A percentile compares a stretch with the other conserved stretches of the same genome.
These are phyloP conservation scores for Vigna unguiculata DNA, from an alignment of 306 rosid genomes.

Conservation along the genomic window DNA sequence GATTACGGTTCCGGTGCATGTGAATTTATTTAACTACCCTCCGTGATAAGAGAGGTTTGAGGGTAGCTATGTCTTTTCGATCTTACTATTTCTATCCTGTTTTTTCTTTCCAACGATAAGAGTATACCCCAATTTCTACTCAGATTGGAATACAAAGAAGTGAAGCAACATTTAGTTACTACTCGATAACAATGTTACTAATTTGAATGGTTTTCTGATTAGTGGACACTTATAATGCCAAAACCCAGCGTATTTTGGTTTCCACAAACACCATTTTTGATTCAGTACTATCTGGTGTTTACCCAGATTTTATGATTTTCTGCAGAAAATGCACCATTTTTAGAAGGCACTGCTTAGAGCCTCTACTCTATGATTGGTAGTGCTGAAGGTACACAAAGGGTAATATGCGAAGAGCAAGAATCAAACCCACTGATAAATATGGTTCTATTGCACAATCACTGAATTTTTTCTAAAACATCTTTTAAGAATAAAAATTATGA, in stretches of 20 bases:
- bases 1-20: neutral
- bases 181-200: no score
- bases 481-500: no score
- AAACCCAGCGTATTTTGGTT: conserved; percentile 40
- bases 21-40: conserved; percentile 1
- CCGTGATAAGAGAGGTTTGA: neutral
- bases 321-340: conserved; percentile 49
- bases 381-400: no score
- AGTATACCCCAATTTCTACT: neutral
- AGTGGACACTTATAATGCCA: conserved; percentile 4
- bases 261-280: conserved; percentile 42
- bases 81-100: neutral
- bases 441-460: no score
- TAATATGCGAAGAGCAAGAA: no score
- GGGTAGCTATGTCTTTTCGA: neutral
- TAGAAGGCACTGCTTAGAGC: no score
- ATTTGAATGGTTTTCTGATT: conserved; percentile 5
- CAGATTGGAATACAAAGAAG: neutral
- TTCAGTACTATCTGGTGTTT: conserved; percentile 49
- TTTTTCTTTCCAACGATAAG: neutral
- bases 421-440: no score
- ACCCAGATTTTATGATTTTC: conserved; percentile 86
- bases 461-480: no score
- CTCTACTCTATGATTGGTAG: no score
- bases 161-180: neutral